Evolutionary conservation across 768 basidiomycete genomes (phyloP).

Genomic region (Termitomyces titanicus): DNA sequence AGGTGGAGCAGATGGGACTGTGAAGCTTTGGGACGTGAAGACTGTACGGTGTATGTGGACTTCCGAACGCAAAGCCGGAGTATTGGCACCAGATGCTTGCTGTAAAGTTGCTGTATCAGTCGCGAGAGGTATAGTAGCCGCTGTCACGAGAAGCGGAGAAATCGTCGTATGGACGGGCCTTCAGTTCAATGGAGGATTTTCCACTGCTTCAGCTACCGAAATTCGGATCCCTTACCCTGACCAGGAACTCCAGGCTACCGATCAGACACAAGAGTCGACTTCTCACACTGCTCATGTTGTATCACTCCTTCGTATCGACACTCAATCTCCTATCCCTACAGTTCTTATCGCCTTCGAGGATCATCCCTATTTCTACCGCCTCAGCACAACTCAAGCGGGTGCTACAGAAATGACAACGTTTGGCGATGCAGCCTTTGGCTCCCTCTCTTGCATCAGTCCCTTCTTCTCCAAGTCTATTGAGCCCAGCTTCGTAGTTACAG

Average conservation of each 20-base stretch:
- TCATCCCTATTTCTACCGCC: slow-evolving; percentile 49
- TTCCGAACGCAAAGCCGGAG: slow-evolving; percentile 34
- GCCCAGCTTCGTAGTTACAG: slow-evolving; percentile 53
- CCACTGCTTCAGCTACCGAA: slow-evolving; percentile 20
- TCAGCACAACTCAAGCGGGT: slow-evolving; percentile 29
- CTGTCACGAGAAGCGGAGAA: slow-evolving; percentile 54
- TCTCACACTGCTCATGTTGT: slow-evolving; percentile 8
- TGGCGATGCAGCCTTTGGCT: slow-evolving; percentile 49
- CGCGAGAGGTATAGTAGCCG: slow-evolving; percentile 41
- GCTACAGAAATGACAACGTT: slow-evolving; percentile 37
- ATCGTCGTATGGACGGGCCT: slow-evolving; percentile 51
- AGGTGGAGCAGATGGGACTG: slow-evolving; percentile 56
- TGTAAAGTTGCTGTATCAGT: slow-evolving; percentile 45
- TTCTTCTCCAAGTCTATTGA: slow-evolving; percentile 35
- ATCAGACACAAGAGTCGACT: slow-evolving; percentile 11
- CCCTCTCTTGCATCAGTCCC: slow-evolving; percentile 47
- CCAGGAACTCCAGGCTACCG: slow-evolving; percentile 14
- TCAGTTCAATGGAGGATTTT: slow-evolving; percentile 14
- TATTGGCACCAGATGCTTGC: slow-evolving; percentile 44
- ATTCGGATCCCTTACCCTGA: slow-evolving; percentile 35
- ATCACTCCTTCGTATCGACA: slow-evolving; percentile 25
- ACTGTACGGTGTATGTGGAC: slow-evolving; percentile 60
- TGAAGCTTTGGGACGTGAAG: slow-evolving; percentile 73
- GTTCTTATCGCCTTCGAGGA: slow-evolving; percentile 52
- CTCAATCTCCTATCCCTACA: slow-evolving; percentile 19